Evolutionary conservation across 1,284 basidiomycete genomes (phyloP).

Genomic region (Polyporus tsugae): DNA sequence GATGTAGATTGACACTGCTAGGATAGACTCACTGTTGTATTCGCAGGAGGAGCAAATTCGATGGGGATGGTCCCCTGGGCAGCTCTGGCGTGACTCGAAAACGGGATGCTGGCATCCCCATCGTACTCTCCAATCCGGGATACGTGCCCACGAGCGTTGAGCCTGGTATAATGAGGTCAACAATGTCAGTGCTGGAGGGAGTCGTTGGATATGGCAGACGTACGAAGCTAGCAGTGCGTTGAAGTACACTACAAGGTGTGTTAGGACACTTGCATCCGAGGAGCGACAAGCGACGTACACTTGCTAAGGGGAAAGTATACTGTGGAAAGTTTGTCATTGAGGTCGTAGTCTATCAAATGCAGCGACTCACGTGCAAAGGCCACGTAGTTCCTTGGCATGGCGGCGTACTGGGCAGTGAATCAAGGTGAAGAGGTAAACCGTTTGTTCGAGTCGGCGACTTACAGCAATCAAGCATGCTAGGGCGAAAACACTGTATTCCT

Average conservation of each 20-base stretch:
- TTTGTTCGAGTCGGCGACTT: neutral
- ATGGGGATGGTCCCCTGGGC: neutral
- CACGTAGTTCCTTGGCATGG: conserved; percentile 4
- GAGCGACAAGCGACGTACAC: neutral
- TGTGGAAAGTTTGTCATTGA: neutral
- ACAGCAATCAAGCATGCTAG: neutral
- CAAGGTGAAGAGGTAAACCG: neutral
- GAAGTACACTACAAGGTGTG: conserved; percentile 8
- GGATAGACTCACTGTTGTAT: neutral
- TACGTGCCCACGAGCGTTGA: neutral
- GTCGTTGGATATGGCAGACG: neutral
- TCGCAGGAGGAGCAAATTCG: neutral
- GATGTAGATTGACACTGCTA: neutral
- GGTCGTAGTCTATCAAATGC: neutral
- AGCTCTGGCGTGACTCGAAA: neutral
- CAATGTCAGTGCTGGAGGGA: neutral
- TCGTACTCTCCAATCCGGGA: neutral
- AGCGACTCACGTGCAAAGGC: neutral
- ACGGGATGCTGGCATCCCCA: neutral
- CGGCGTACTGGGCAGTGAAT: neutral
- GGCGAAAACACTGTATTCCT: neutral
- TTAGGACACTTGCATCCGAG: neutral
- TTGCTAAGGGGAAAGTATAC: conserved; percentile 3
- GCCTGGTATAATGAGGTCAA: neutral
- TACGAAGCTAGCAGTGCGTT: conserved; percentile 13